These are phyloP conservation scores for Purpureocillium lavendulum DNA, from an alignment of 2,329 filamentous ascomycete species.

Conservation along the genomic window DNA sequence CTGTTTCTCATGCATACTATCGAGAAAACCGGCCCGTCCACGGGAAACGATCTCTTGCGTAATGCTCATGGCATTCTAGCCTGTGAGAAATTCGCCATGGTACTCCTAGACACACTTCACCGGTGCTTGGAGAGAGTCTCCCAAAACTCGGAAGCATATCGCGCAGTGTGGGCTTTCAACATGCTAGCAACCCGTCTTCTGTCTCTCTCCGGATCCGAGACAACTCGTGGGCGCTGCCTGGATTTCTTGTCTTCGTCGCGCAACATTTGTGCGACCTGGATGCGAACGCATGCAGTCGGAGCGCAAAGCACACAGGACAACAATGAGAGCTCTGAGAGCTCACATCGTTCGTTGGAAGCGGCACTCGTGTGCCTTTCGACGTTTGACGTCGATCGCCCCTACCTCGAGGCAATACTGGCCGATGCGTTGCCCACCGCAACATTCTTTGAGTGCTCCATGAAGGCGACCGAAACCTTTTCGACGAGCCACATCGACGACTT, in stretches of 20 bases:
- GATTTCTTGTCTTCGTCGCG: background rate
- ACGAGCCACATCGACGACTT: background rate
- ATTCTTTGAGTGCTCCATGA: background rate
- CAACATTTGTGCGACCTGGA: background rate
- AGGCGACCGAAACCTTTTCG: background rate
- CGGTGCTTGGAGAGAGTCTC: background rate
- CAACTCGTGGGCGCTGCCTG: background rate
- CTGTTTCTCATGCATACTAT: slow-evolving; percentile 40
- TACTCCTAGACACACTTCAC: slow-evolving; percentile 1
- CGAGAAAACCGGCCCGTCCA: slow-evolving; percentile 34
- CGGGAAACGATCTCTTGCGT: slow-evolving; percentile 10
- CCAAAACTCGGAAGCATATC: slow-evolving; percentile 3
- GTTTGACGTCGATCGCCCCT: slow-evolving; percentile 1
- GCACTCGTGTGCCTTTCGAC: slow-evolving; percentile 3
- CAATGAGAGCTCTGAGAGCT: background rate
- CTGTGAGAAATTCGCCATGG: slow-evolving; percentile 20
- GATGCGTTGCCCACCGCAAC: background rate
- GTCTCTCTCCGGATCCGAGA: background rate
- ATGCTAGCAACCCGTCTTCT: background rate
- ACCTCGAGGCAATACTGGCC: background rate
- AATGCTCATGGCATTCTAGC: slow-evolving; percentile 25
- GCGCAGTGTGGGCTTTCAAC: slow-evolving; percentile 1
- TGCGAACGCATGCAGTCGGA: background rate
- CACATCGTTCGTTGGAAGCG: slow-evolving; percentile 1
- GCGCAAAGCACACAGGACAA: no score